Base-by-base conservation (phyloP, 148 eudicot genomes). In the Oxyria digyna region DNA sequence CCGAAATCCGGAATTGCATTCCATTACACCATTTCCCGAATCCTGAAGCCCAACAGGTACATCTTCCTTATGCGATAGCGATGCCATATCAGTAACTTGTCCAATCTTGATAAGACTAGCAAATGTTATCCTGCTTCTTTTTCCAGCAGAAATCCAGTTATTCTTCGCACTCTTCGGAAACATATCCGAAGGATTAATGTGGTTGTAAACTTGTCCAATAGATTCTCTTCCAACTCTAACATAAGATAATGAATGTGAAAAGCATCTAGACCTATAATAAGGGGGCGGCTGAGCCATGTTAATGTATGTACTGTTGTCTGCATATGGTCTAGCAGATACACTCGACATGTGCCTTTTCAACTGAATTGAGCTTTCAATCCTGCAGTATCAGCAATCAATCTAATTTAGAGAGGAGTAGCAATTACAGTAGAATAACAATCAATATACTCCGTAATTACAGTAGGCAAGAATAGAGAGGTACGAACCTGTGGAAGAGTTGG, bases 321-420 rank as follows among this genome's bases (percentile, higher is more conserved):
- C 59, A 68, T 24, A 52, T 74, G 77, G 75, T 67, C 49, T 72
- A 29, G 75, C 26, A 72, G 73, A 59, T 32, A 52, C 72, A 27
- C 18, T 49, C 59, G 75, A 70, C 49, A 72, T 68, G 41, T 20
- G 69, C 67, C 68, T 70, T 54, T 69, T 83, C 38, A 76, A 65
- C 45, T 73, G 75, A 72, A 32, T 42, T 8, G 74, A 69, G 62
- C 72, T 74, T 62, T 75, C 80, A 73, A 72, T 70, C 90, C 96
- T 91, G 89, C 70, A 78, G 81, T 21, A 15, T 24, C 67, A 69
- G 62, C 27, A 62, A 70, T 32, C 43, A 72, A 64, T 64, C 62
- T 3, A 62, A 43, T 57, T 43, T 15, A n/a, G n/a, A n/a, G n/a
- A n/a, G n/a, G n/a, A n/a, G n/a, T n/a, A n/a, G n/a, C n/a, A n/a